phyloP scores from a whole-genome alignment of 768 basidiomycete species.

The Postia placenta region DNA sequence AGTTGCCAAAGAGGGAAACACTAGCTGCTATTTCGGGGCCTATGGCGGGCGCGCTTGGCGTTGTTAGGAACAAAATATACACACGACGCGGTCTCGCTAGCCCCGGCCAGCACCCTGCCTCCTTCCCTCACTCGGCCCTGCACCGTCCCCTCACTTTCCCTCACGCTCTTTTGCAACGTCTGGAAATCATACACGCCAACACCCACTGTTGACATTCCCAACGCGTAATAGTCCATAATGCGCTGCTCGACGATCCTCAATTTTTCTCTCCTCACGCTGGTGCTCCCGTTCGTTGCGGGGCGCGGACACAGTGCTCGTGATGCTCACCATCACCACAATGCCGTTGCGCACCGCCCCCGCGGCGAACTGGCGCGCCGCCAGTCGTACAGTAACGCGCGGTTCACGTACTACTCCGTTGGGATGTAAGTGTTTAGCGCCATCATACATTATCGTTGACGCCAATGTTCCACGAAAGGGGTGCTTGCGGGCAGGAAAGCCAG shows the following conservation, averaged over 20 bases:
- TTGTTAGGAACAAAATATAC: not conserved
- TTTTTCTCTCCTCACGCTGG: slow-evolving; percentile 17
- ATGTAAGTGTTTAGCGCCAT: slow-evolving; percentile 20
- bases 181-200: not conserved
- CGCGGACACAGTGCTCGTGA: slow-evolving; percentile 10
- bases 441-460: not conserved
- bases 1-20: not conserved
- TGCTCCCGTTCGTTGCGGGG: slow-evolving; percentile 17
- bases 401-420: slow-evolving; percentile 32
- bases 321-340: slow-evolving; percentile 22
- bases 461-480: slow-evolving; percentile 20
- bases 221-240: slow-evolving; percentile 14
- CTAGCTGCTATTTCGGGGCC: not conserved
- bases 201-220: not conserved
- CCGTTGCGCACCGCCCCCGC: slow-evolving; percentile 18
- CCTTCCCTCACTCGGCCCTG: slow-evolving; percentile 1
- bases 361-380: slow-evolving; percentile 13
- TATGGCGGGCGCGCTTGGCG: slow-evolving; percentile 3
- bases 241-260: slow-evolving; percentile 17
- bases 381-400: slow-evolving; percentile 20
- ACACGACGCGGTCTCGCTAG: not conserved
- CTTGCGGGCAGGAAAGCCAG: slow-evolving; percentile 27
- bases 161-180: slow-evolving; percentile 16
- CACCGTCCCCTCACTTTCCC: slow-evolving; percentile 10
- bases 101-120: not conserved